Conservation (phyloP, 1,284 basidiomycete genomes). For the Boletus semigastroideus region DNA sequence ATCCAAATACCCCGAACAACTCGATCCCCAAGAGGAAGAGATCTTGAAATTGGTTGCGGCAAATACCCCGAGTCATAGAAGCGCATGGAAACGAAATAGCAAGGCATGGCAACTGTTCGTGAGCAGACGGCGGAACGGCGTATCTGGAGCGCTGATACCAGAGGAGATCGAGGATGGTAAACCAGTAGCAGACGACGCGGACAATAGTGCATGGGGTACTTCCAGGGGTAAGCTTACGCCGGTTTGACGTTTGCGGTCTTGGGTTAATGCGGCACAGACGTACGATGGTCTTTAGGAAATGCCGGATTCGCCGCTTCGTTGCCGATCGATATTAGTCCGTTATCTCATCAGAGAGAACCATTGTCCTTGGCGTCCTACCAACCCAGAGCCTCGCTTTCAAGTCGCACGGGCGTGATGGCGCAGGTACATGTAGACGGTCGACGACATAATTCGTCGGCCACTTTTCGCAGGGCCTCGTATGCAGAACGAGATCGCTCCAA, state of each 20-base stretch:
- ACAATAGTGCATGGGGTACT: slow-evolving; percentile 24
- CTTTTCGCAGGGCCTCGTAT: slow-evolving; percentile 59
- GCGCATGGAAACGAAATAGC: slow-evolving; percentile 63
- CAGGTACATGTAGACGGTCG: slow-evolving; percentile 22
- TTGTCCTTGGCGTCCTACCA: slow-evolving; percentile 55
- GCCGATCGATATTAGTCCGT: slow-evolving; percentile 56
- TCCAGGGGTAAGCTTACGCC: slow-evolving; percentile 22
- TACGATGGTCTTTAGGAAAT: slow-evolving; percentile 25
- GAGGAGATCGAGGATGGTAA: slow-evolving; percentile 46
- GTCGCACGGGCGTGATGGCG: slow-evolving; percentile 32
- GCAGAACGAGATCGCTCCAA: slow-evolving; percentile 64
- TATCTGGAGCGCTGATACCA: slow-evolving; percentile 38
- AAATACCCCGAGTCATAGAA: slow-evolving; percentile 66
- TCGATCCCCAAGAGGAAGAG: slow-evolving; percentile 52
- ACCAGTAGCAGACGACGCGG: slow-evolving; percentile 14
- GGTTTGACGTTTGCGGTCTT: not conserved
- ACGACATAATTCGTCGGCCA: slow-evolving; percentile 41
- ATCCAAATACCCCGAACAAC: slow-evolving; percentile 23
- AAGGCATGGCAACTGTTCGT: slow-evolving; percentile 65
- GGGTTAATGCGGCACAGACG: slow-evolving; percentile 18
- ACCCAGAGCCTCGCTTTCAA: slow-evolving; percentile 46
- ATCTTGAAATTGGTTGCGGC: slow-evolving; percentile 64
- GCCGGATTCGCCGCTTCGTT: slow-evolving; percentile 51
- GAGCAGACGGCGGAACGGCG: slow-evolving; percentile 41
- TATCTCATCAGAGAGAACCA: slow-evolving; percentile 36